Evolutionary conservation across 2,329 filamentous ascomycete species (phyloP).

Genomic region (Venturia nashicola): DNA sequence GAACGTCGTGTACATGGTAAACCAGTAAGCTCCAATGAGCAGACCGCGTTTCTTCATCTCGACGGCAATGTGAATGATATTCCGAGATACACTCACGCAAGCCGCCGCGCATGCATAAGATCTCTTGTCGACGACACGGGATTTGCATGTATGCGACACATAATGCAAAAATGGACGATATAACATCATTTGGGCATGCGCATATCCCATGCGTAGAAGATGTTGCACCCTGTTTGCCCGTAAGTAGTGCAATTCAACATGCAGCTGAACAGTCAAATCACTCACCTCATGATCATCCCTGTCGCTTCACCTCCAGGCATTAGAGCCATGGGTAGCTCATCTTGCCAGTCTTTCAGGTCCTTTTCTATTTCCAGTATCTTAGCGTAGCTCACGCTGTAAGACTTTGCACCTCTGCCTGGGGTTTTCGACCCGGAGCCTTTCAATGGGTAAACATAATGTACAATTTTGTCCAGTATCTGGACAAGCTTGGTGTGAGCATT

Average conservation of each 20-base stretch:
- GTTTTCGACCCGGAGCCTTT: conserved; percentile 29
- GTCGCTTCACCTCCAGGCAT: conserved; percentile 68
- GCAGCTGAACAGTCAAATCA: not conserved
- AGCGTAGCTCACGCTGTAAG: conserved; percentile 51
- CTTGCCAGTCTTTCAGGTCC: conserved; percentile 51
- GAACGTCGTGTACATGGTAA: conserved; percentile 73
- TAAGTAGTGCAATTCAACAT: not conserved
- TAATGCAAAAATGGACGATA: conserved; percentile 80
- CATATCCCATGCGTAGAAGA: conserved; percentile 65
- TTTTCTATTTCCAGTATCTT: conserved; percentile 53
- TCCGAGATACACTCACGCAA: conserved; percentile 52
- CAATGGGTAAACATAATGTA: conserved; percentile 51
- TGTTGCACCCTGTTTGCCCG: conserved; percentile 46
- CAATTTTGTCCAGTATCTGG: conserved; percentile 47
- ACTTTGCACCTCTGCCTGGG: conserved; percentile 25
- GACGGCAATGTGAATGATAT: conserved; percentile 68
- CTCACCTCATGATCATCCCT: conserved; percentile 63
- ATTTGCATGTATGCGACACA: conserved; percentile 47
- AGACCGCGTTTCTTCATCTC: conserved; percentile 65
- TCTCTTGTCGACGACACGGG: conserved; percentile 53
- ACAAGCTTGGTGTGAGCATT: conserved; percentile 49
- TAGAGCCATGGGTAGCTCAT: conserved; percentile 59
- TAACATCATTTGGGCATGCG: conserved; percentile 70
- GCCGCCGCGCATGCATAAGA: conserved; percentile 65
- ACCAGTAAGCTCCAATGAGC: conserved; percentile 77